Percentiles rank a stretch among this genome's conserved stretches.
phyloP scores from a whole-genome alignment of 805 yeast genomes.

The Alloascoidea hylecoeti region DNA sequence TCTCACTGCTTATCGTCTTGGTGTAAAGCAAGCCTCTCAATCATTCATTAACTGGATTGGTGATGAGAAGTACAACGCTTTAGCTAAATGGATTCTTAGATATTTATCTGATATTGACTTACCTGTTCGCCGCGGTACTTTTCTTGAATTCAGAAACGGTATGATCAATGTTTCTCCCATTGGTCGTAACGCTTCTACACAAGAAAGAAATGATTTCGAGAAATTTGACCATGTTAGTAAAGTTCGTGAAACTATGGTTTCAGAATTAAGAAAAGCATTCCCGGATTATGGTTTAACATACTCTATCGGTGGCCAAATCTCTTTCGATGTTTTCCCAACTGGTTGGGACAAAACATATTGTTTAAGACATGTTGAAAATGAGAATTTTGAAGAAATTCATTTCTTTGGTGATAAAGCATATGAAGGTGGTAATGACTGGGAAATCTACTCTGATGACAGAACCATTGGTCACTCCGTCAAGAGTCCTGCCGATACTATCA shows the following conservation, averaged over 20 bases:
- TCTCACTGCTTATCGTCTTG: slow-evolving; percentile 89
- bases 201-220: slow-evolving; percentile 90
- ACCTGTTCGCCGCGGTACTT: slow-evolving; percentile 98
- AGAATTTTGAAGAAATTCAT: slow-evolving; percentile 79
- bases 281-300: slow-evolving; percentile 77
- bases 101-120: slow-evolving; percentile 78
- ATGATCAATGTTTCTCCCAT: slow-evolving; percentile 97
- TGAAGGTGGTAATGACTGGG: slow-evolving; percentile 97
- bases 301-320: slow-evolving; percentile 98
- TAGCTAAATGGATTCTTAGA: slow-evolving; percentile 72
- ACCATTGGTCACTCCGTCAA: slow-evolving; percentile 92
- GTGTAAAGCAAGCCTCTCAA: slow-evolving; percentile 81
- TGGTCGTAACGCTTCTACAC: slow-evolving; percentile 94
- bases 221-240: slow-evolving; percentile 66
- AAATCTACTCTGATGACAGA: slow-evolving; percentile 84
- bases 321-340: slow-evolving; percentile 98
- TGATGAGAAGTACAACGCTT: slow-evolving; percentile 81
- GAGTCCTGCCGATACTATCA: slow-evolving; percentile 80
- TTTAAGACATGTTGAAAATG: slow-evolving; percentile 79
- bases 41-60: slow-evolving; percentile 94
- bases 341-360: slow-evolving; percentile 99
- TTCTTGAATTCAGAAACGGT: slow-evolving; percentile 97
- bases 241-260: slow-evolving; percentile 74
- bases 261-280: slow-evolving; percentile 72
- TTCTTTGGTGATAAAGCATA: slow-evolving; percentile 98